These are phyloP conservation scores for Quercus tomentella DNA, from an alignment of 331 rosid species.

Conservation along the genomic window DNA sequence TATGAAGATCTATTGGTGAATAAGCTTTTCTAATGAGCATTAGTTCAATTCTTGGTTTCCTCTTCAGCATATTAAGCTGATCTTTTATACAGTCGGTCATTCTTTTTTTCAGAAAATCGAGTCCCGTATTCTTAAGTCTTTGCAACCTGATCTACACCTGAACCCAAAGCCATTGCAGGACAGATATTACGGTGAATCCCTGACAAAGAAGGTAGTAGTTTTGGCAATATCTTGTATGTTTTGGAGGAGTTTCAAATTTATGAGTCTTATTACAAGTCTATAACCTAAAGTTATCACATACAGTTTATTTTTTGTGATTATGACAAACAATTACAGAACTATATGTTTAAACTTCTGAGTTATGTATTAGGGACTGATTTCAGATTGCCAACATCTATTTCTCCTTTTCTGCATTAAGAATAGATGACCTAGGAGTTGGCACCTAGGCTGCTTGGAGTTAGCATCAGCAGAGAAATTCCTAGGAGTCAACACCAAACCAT, in stretches of 20 bases:
- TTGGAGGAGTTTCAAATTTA: background rate
- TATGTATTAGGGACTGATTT: background rate
- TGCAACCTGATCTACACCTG: constrained; percentile 40
- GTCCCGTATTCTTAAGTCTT: constrained; percentile 31
- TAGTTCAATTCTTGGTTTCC: background rate
- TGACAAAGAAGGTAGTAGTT: constrained; percentile 22
- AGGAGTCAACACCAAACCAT: no score
- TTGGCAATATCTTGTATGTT: background rate
- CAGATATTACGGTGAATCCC: background rate
- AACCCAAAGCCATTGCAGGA: constrained; percentile 23
- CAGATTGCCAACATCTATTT: background rate
- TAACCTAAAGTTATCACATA: background rate
- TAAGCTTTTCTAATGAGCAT: background rate
- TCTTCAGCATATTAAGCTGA: background rate
- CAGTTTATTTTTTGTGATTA: background rate
- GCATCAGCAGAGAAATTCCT: no score
- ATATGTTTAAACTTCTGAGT: background rate
- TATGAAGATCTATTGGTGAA: constrained; percentile 32
- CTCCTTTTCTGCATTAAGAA: background rate
- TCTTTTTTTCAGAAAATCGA: constrained; percentile 32
- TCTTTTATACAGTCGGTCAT: background rate
- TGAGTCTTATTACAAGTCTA: background rate
- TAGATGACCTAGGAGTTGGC: no score
- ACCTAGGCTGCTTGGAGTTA: no score
- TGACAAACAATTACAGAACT: background rate